phyloP scores from a whole-genome alignment of 495 filamentous ascomycete species.

The Xylaria flabelliformis region DNA sequence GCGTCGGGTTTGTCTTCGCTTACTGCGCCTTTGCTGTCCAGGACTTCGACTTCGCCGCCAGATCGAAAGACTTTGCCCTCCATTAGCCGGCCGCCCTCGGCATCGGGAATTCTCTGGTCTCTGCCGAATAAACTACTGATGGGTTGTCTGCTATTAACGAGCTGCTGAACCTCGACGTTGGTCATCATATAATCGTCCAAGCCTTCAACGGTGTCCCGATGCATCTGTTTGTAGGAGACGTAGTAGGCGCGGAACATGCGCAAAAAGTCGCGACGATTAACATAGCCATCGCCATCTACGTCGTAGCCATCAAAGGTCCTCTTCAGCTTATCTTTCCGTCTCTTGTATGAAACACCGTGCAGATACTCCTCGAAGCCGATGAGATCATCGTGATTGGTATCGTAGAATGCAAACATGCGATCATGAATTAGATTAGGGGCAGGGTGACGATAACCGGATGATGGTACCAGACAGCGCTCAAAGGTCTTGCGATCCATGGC shows the following conservation, averaged over 20 bases:
- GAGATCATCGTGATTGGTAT: constrained; percentile 82
- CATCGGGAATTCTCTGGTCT: constrained; percentile 65
- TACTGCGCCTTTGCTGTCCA: constrained; percentile 52
- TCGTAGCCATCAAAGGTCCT: constrained; percentile 91
- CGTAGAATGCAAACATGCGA: constrained; percentile 95
- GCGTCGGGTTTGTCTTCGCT: constrained; percentile 52
- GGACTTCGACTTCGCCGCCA: constrained; percentile 67
- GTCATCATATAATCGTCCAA: constrained; percentile 82
- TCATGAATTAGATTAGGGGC: constrained; percentile 91
- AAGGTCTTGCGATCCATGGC: constrained; percentile 93
- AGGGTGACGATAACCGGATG: constrained; percentile 73
- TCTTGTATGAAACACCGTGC: constrained; percentile 79
- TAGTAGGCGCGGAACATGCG: constrained; percentile 92
- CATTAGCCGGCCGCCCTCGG: constrained; percentile 61
- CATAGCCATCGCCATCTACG: constrained; percentile 85
- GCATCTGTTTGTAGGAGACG: constrained; percentile 81
- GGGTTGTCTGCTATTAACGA: constrained; percentile 77
- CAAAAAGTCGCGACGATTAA: constrained; percentile 87
- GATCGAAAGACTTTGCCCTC: constrained; percentile 67
- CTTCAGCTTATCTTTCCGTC: constrained; percentile 73
- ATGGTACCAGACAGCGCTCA: constrained; percentile 85
- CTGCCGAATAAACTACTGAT: constrained; percentile 74
- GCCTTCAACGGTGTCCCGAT: constrained; percentile 79
- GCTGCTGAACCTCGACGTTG: constrained; percentile 70
- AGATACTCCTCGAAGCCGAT: constrained; percentile 96